phyloP scores from a whole-genome alignment of 345 rosid genomes.

The Cardiospermum halicacabum region DNA sequence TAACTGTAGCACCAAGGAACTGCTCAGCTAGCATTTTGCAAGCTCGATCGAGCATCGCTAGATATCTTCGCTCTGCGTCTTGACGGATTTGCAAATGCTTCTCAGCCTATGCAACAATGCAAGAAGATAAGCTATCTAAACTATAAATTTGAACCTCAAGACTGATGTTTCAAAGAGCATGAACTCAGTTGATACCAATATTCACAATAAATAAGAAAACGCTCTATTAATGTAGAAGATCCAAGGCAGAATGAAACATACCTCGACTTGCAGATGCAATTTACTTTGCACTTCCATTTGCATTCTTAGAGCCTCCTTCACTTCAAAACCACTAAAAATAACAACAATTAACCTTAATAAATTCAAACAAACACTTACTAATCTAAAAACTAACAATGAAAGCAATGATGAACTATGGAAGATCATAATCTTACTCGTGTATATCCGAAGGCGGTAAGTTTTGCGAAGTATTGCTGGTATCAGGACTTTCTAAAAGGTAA shows the following conservation, averaged over 20 bases:
- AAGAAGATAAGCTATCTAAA: conserved; percentile 16
- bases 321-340: conserved; percentile 51
- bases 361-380: conserved; percentile 8
- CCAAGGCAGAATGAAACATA: conserved; percentile 11
- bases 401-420: conserved; percentile 3
- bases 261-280: conserved; percentile 76
- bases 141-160: not conserved
- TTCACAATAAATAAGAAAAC: too few species aligned
- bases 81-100: conserved; percentile 62
- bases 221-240: too few species aligned
- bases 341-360: conserved; percentile 6
- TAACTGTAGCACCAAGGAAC: conserved; percentile 37
- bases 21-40: conserved; percentile 68
- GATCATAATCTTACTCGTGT: conserved; percentile 54
- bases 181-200: not conserved
- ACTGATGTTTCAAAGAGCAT: not conserved
- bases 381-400: not conserved
- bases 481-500: conserved; percentile 44
- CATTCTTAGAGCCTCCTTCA: conserved; percentile 61
- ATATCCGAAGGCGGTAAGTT: conserved; percentile 38
- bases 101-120: conserved; percentile 38
- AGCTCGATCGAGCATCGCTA: conserved; percentile 63
- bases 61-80: conserved; percentile 57
- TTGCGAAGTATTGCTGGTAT: conserved; percentile 34
- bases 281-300: conserved; percentile 89